Base-by-base conservation (phyloP, 2,329 filamentous ascomycete genomes). In the Ophioceras dolichostomum region DNA sequence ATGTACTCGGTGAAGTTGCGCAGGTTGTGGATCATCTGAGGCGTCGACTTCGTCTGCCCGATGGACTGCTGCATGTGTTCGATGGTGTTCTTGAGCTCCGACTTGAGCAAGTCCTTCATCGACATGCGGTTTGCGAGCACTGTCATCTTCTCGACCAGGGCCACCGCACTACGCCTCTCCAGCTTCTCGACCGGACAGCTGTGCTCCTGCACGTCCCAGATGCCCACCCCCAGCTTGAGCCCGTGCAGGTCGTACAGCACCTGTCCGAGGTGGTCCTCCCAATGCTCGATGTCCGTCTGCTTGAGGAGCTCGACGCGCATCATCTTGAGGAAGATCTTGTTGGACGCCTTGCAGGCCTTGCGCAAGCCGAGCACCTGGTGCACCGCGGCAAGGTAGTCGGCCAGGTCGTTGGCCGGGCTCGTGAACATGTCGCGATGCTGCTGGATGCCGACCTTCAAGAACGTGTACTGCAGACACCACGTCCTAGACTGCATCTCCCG, bases 1-100 rank as follows among this genome's bases (percentile, higher is more conserved):
- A 96, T 65, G 49, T 83, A 91, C 20, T 83, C 73, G 4, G 77
- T 82, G 39, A 91, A 79, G 44, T 94, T 79, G 38, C 86, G 80
- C 39, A 85, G 70, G 56, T 98, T 98, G 55, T 91, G 81, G n/a
- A 80, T 71, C 58, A 94, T 79, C 43, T 87, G 78, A 5, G 84
- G 75, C 2, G 80, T 82, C 10, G 80, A 75, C 55, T 88, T 94
- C 20, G 81, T 75, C 38, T 74, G 73, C 2, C 85, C 86, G 38
- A 96, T 80, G 5, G 84, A 80, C 46, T 85, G 79, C 54, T 96
- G 88, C 59, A 98, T 85, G 47, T 88, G 87, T 41, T 98, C 91
- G 41, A 98, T 91, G 0, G 87, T 86, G 13, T 70, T 76, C 54
- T 89, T 93, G 38, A 98, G 66, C 39, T 96, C 86, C 13, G 87